Conservation (phyloP, 345 rosid species). For the Boechera stricta region DNA sequence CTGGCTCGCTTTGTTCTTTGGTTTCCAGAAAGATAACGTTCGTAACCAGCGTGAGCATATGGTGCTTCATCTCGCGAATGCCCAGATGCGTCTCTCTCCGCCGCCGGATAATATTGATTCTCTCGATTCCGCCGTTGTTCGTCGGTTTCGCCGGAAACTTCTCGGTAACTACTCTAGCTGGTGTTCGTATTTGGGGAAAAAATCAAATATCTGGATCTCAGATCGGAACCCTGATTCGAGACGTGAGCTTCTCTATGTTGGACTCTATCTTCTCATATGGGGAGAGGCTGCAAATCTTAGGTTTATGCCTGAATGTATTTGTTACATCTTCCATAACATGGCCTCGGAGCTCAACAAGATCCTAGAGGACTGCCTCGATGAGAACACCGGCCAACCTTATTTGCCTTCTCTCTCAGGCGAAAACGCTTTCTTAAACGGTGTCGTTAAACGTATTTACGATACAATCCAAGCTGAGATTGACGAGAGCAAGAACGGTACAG, state of each 20-base stretch:
- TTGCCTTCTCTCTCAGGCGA: conserved; percentile 62
- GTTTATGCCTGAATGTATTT: conserved; percentile 89
- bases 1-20: conserved; percentile 88
- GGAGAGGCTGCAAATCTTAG: conserved; percentile 90
- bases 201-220: conserved; percentile 91
- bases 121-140: conserved; percentile 72
- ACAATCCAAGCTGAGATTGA: conserved; percentile 65
- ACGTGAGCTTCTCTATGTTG: conserved; percentile 75
- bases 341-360: conserved; percentile 87
- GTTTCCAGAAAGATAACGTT: conserved; percentile 82
- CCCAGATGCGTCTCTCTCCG: conserved; percentile 95
- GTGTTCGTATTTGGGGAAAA: conserved; percentile 84
- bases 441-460: conserved; percentile 72
- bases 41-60: conserved; percentile 93
- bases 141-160: conserved; percentile 72
- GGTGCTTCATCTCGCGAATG: conserved; percentile 91
- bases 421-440: conserved; percentile 58
- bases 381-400: conserved; percentile 60
- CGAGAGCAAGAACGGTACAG: conserved; percentile 70
- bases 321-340: conserved; percentile 89
- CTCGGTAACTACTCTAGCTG: conserved; percentile 78
- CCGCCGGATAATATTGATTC: conserved; percentile 90
- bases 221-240: conserved; percentile 72
- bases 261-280: conserved; percentile 82
- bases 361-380: conserved; percentile 73